These are phyloP conservation scores for Dactylellina cionopaga DNA, from an alignment of 2,329 filamentous ascomycete species.

Conservation along the genomic window DNA sequence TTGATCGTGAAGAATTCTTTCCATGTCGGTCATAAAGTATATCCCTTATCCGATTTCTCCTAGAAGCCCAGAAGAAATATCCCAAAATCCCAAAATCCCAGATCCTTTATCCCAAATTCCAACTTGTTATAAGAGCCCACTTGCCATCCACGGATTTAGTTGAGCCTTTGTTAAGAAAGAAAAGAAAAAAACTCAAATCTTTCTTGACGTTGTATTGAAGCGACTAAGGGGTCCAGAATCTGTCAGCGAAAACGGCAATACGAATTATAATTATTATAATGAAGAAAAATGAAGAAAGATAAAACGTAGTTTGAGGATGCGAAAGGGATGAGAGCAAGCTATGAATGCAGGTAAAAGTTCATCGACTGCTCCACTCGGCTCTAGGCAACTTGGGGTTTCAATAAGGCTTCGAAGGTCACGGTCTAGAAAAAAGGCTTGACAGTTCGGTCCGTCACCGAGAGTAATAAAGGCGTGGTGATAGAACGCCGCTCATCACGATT, in stretches of 20 bases:
- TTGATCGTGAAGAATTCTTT: slow-evolving; percentile 51
- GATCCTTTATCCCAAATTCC: slow-evolving; percentile 36
- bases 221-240: not conserved
- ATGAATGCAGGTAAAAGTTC: too few relatives aligned
- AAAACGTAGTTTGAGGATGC: too few relatives aligned
- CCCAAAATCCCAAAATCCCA: slow-evolving; percentile 38
- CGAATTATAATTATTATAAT: not conserved
- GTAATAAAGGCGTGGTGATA: slow-evolving; percentile 13
- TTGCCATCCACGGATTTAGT: slow-evolving; percentile 27
- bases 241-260: slow-evolving; percentile 5
- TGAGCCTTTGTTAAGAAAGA: not conserved
- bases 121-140: slow-evolving; percentile 14
- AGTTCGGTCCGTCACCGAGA: slow-evolving; percentile 44
- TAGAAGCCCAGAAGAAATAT: slow-evolving; percentile 29
- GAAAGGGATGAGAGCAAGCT: too few relatives aligned
- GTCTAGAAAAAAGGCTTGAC: slow-evolving; percentile 36
- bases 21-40: slow-evolving; percentile 44
- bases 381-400: not conserved
- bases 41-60: slow-evolving; percentile 29
- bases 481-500: slow-evolving; percentile 44
- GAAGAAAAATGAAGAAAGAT: too few relatives aligned
- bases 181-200: not conserved
- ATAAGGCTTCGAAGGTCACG: slow-evolving; percentile 12
- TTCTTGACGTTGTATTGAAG: not conserved
- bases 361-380: slow-evolving; percentile 45